A percentile compares a stretch with the other conserved stretches of the same genome.
Evolutionary conservation across 75 land plant species (phyloP).

Genomic region (Azolla pinnata): DNA sequence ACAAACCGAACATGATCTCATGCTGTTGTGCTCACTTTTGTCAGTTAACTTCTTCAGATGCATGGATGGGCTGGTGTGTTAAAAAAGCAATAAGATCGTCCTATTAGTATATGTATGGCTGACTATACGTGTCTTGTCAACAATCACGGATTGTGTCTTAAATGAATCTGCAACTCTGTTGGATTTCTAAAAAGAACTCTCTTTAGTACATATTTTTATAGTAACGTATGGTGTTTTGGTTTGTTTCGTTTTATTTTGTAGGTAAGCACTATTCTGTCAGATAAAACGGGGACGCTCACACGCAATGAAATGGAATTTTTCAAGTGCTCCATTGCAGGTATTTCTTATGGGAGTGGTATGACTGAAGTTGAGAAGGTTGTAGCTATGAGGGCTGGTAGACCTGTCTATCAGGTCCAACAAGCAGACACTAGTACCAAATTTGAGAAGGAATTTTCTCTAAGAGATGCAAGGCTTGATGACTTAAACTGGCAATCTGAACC

Average conservation of each 20-base stretch:
- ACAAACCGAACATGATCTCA: too few species aligned
- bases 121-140: too few species aligned
- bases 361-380: constrained; percentile 31
- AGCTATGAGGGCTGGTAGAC: constrained; percentile 10
- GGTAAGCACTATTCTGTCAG: constrained; percentile 46
- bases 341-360: constrained; percentile 34
- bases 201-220: not conserved
- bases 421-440: not conserved
- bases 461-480: constrained; percentile 17
- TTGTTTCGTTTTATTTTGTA: constrained; percentile 6
- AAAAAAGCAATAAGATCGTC: too few species aligned
- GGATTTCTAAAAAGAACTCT: too few species aligned
- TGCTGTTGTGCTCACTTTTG: too few species aligned
- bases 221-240: not conserved
- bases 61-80: too few species aligned
- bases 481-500: constrained; percentile 20
- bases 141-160: too few species aligned
- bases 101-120: too few species aligned
- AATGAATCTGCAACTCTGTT: too few species aligned
- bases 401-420: not conserved
- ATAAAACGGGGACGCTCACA: constrained; percentile 46
- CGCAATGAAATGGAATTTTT: constrained; percentile 49
- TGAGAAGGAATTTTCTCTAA: constrained; percentile 28
- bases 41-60: too few species aligned
- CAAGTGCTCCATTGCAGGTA: constrained; percentile 35